Evolutionary conservation across 345 rosid species (phyloP), one percentile per base, ranked within the genome.

Genomic region (Brassica napus): DNA sequence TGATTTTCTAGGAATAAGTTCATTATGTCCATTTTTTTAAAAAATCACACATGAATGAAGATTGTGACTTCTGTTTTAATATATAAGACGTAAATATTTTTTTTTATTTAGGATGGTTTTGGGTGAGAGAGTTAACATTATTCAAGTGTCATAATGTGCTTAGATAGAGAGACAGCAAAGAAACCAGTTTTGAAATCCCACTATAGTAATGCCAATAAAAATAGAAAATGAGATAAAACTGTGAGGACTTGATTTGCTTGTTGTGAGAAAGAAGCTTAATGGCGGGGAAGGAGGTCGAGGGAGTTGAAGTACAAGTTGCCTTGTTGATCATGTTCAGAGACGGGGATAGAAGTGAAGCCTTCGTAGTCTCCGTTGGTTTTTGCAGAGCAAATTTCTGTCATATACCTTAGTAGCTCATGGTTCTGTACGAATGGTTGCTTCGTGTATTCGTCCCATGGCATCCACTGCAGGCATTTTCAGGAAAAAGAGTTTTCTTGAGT

Each of bases 401-500:
- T 83, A 58, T 76, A 81, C 67, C 77, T 81, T 24, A 37, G 71
- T 15, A 83, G 71, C 62, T 81, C 85, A 63, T 85, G 59, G 7
- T 66, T 74, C 71, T 78, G 77, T 30, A 83, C 78, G 26, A 71
- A 73, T 61, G 86, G 82, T 39, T 83, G 84, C 15, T 78, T 78
- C n/a, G 39, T 69, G 75, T 81, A 85, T 72, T 83, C 84, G 28
- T 83, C 85, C 80, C 83, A 75, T n/a, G 90, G 90, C 97, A 91
- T 91, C 94, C 95, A 92, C 97, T 92, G 88, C 77, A 81, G 1
- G 21, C 35, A 72, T 34, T 78, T 73, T 32, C 59, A 82, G 59
- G 16, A 15, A 68, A 60, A 16, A 58, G 37, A 18, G 57, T 39
- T 6, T 37, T 54, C 0, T 42, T 47, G 11, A 66, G 57, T 23